Base-by-base conservation (phyloP, 129 eudicot species). In the Escallonia herrerae region DNA sequence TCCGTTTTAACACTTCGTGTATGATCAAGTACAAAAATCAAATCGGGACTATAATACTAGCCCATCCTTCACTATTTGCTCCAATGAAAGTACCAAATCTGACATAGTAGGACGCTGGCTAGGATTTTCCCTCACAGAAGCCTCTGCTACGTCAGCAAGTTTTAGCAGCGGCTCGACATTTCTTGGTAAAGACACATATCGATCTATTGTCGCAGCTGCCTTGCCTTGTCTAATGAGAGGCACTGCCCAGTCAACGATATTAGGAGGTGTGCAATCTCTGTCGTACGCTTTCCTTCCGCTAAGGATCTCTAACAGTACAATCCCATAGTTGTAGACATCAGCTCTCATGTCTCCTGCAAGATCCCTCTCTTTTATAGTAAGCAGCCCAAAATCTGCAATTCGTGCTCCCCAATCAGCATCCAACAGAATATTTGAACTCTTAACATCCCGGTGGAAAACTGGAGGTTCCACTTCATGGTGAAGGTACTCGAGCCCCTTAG, bases 251-350 rank as follows among this genome's bases (percentile, higher is more conserved):
- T 93, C 95, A 10, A 86, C 95, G 0, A 93, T 75, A 45, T 77
- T 74, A 9, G 96, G 80, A 63, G 93, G 95, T 40, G 52, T 40
- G 62, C 83, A 93, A 11, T 93, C 99, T 46, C 69, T 78, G 51
- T 93, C 96, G n/a, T 86, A 83, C 5, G 90, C 87, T 71, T 93
- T 93, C 70, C 96, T 74, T 10, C 99, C 99, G 53, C 99, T 88
- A 13, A 93, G 78, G 49, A 93, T 72, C 75, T 93, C 99, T 4
- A 93, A 81, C 72, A 93, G 74, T 58, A 93, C 93, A 3, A 93
- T 57, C 4, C 99, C 99, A 39, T 88, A 93, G 63, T 80, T 76
- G 69, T 93, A 89, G 33, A 93, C 90, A 60, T 93, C 96, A 13
- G 57, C 73, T 68, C 80, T 73, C 81, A 86, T 76, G 37, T 88